Base-by-base conservation (phyloP, 2,329 filamentous ascomycete genomes). In the Tolypocladium tropicale region DNA sequence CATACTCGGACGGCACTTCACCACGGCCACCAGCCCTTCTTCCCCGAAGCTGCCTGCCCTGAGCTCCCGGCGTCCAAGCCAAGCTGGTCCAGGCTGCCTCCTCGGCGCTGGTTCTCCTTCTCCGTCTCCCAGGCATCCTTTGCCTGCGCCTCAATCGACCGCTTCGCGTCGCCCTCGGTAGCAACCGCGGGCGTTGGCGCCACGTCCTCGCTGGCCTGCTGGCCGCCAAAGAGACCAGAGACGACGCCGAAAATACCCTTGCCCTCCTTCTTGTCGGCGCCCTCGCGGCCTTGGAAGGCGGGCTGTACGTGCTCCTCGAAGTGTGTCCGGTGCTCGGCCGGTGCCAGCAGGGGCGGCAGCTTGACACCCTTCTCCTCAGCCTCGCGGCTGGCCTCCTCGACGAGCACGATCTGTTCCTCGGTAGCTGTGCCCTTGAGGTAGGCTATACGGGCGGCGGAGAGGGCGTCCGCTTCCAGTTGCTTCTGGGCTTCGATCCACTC, bases 401-500 rank as follows among this genome's bases (percentile, higher is more conserved):
- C 81, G 56, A 83, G 74, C 34, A 70, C 65, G 53, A 78, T 74
- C 67, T 84, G 81, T 51, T 81, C 80, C 49, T 78, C 75, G 55
- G 76, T 80, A 30, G 81, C 81, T 37, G 75, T 73, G 65, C 79
- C 79, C 59, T 77, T 78, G 72, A 84, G 79, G 71, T 82, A 84
- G 58, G 81, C 81, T 21, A 84, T 71, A 33, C 81, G 80, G 53
- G 81, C 81, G 59, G 76, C 75, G 60, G 79, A 76, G 56, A 84
- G 77, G 60, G 75, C 74, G 70, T 83, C 79, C 63, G 74, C 76
- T 53, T 77, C 75, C 65, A 83, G 72, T 58, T 76, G 71, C 68
- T 75, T 75, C 65, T 83, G 80, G 55, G 79, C 73, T 57, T 79
- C 76, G 63, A 79, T 65, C 73, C 82, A 84, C 67, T 84, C 81